Percentiles rank a stretch among this genome's conserved stretches.
phyloP scores from a whole-genome alignment of 441 rosid species.

The Flueggea neowawraea region DNA sequence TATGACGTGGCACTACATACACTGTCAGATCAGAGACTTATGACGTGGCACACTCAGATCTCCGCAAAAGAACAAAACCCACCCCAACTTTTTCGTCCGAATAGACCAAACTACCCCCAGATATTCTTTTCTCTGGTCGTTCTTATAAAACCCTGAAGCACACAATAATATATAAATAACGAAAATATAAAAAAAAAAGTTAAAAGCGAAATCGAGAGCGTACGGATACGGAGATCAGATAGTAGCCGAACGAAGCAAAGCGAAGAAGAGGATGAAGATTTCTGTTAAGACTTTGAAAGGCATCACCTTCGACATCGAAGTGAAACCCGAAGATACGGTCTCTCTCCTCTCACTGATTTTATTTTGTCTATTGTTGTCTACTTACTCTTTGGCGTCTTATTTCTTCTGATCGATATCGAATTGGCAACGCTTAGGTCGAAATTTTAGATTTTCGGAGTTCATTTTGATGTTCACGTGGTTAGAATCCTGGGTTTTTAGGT shows the following conservation, averaged over 20 bases:
- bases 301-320: constrained; percentile 72
- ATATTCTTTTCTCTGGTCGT: neutral
- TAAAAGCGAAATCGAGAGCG: constrained; percentile 3
- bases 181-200: neutral
- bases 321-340: constrained; percentile 65
- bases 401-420: no score
- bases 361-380: neutral
- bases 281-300: constrained; percentile 76
- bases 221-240: constrained; percentile 10
- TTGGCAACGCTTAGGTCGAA: no score
- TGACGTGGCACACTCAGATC: no score
- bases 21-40: neutral
- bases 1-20: neutral
- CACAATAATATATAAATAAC: neutral
- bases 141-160: neutral
- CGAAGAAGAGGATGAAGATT: constrained; percentile 51
- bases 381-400: neutral
- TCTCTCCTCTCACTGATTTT: neutral
- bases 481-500: no score
- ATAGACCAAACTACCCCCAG: neutral
- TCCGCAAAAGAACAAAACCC: neutral
- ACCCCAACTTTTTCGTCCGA: neutral
- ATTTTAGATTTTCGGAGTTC: no score
- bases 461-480: no score
- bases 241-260: neutral